These are phyloP conservation scores for Lepidium africanum DNA, from an alignment of 345 rosid genomes.

Conservation along the genomic window DNA sequence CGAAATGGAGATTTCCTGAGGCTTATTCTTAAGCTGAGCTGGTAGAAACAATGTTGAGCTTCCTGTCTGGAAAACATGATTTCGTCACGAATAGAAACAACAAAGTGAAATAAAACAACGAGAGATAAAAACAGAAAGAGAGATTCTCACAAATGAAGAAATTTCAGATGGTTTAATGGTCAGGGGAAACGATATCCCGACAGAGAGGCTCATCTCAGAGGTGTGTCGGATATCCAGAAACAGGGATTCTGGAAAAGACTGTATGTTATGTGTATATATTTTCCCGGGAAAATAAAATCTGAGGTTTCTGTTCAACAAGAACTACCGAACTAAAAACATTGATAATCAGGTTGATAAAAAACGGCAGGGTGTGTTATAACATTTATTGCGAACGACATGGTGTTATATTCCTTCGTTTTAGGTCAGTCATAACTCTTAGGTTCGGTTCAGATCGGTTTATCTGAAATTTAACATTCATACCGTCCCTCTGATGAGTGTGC, in stretches of 20 bases:
- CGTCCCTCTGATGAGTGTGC: not conserved
- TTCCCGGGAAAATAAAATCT: slow-evolving; percentile 12
- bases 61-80: slow-evolving; percentile 11
- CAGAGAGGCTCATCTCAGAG: slow-evolving; percentile 1
- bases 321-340: not conserved
- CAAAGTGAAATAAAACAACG: not conserved
- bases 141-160: slow-evolving; percentile 15
- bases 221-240: not conserved
- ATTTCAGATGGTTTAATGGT: not conserved
- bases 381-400: not conserved
- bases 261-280: not conserved
- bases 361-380: slow-evolving; percentile 4
- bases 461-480: not conserved
- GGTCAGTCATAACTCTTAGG: not conserved
- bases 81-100: not conserved
- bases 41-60: slow-evolving; percentile 14
- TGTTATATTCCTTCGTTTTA: not conserved
- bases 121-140: not conserved
- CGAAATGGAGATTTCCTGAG: not conserved
- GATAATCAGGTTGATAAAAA: not conserved
- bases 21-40: not conserved
- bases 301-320: not conserved
- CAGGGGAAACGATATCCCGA: slow-evolving; percentile 7
- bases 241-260: not conserved
- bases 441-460: not conserved